These are phyloP conservation scores for Globisporangium iwayamae DNA, from an alignment of 352 stramenopile genomes.

Conservation along the genomic window DNA sequence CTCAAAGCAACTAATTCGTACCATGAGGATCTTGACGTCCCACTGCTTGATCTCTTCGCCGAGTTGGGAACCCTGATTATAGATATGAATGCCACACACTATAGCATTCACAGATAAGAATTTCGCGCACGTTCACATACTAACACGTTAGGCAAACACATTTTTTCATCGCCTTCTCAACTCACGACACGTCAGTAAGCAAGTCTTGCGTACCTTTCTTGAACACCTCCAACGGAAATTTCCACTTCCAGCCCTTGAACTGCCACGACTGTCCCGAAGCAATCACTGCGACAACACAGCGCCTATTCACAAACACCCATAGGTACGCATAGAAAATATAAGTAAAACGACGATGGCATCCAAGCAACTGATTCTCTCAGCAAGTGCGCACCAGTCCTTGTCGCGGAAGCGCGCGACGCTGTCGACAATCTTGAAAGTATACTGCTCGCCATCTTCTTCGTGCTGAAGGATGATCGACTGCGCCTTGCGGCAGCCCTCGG, in stretches of 20 bases:
- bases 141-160: background rate
- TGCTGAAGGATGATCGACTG: constrained; percentile 81
- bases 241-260: constrained; percentile 93
- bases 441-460: constrained; percentile 74
- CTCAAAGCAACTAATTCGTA: constrained; percentile 16
- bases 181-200: background rate
- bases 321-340: background rate
- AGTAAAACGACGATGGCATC: background rate
- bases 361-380: background rate
- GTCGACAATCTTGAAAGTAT: constrained; percentile 89
- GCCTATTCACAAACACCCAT: constrained; percentile 32
- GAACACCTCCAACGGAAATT: constrained; percentile 89
- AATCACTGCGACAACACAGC: constrained; percentile 86
- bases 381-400: constrained; percentile 74
- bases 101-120: constrained; percentile 6
- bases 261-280: constrained; percentile 89
- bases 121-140: background rate
- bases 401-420: constrained; percentile 79
- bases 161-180: background rate
- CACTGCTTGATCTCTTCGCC: constrained; percentile 85
- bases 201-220: constrained; percentile 66
- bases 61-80: constrained; percentile 78
- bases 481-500: constrained; percentile 72
- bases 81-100: constrained; percentile 85
- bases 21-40: constrained; percentile 90